These are phyloP conservation scores for Pouteria campechiana DNA, from an alignment of 179 eudicot genomes.

Conservation along the genomic window DNA sequence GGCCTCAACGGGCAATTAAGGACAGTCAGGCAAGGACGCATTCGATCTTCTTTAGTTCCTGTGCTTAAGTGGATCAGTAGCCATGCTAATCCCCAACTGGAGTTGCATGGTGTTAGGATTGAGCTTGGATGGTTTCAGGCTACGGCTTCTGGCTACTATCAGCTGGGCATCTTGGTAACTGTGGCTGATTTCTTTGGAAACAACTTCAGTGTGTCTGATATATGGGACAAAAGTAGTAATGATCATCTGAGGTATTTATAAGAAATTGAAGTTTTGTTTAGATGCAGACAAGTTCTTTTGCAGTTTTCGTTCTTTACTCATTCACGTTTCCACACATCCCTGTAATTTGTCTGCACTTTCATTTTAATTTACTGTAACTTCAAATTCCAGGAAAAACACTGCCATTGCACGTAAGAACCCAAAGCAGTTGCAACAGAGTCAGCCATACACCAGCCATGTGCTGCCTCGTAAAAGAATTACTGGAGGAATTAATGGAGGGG, in stretches of 20 bases:
- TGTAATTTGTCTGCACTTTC: too few species aligned
- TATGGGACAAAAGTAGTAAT: slow-evolving; percentile 10
- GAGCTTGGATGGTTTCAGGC: slow-evolving; percentile 90
- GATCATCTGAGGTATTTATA: slow-evolving; percentile 32
- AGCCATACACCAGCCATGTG: slow-evolving; percentile 24
- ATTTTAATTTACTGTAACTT: not conserved
- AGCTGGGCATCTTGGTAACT: slow-evolving; percentile 64
- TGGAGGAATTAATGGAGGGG: slow-evolving; percentile 55
- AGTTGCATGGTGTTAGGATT: slow-evolving; percentile 69
- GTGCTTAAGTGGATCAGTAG: slow-evolving; percentile 55
- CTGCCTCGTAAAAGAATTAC: slow-evolving; percentile 44
- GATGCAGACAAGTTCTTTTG: too few species aligned
- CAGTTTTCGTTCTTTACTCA: too few species aligned
- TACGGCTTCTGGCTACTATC: slow-evolving; percentile 71
- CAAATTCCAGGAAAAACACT: slow-evolving; percentile 30
- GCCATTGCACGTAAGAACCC: slow-evolving; percentile 17
- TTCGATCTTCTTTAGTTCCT: slow-evolving; percentile 54
- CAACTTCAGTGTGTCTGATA: slow-evolving; percentile 24
- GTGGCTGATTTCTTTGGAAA: slow-evolving; percentile 39
- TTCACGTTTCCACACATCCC: too few species aligned
- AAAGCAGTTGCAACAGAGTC: slow-evolving; percentile 34
- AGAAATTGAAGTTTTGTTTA: not conserved
- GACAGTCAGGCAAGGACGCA: slow-evolving; percentile 55
- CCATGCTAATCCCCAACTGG: slow-evolving; percentile 78
- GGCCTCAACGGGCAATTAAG: slow-evolving; percentile 82